Evolutionary conservation across 2,329 filamentous ascomycete species (phyloP).

Genomic region (Fusarium piperis): DNA sequence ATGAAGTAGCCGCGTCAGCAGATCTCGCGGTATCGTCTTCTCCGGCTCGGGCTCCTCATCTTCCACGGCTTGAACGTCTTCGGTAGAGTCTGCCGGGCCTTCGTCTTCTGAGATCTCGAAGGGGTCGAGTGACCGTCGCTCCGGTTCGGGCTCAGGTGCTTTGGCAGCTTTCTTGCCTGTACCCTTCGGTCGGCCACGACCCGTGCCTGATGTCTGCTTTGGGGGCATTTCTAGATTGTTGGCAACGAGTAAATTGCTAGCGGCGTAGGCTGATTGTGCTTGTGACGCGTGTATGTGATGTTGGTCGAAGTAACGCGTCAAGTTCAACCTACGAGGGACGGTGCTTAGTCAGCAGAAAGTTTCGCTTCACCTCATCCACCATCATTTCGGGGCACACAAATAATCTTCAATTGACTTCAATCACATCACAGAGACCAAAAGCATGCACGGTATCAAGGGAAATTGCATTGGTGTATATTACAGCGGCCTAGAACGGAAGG

Average conservation of each 20-base stretch:
- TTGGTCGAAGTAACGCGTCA: not conserved
- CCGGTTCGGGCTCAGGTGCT: constrained; percentile 31
- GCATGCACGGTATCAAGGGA: constrained; percentile 51
- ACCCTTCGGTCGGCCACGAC: constrained; percentile 50
- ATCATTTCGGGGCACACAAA: not conserved
- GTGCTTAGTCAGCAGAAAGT: constrained; percentile 25
- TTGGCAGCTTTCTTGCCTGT: constrained; percentile 37
- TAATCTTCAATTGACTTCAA: not conserved
- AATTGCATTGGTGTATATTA: constrained; percentile 71
- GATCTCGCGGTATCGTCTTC: constrained; percentile 72
- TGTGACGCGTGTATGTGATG: not conserved
- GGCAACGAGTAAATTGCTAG: not conserved
- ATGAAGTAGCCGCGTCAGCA: constrained; percentile 81
- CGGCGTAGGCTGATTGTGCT: not conserved
- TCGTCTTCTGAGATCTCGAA: constrained; percentile 50
- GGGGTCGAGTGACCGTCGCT: constrained; percentile 47
- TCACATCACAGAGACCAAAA: not conserved
- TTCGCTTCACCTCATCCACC: not conserved
- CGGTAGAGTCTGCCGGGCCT: constrained; percentile 22
- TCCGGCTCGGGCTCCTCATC: constrained; percentile 50
- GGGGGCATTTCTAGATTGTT: constrained; percentile 52
- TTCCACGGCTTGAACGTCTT: constrained; percentile 35
- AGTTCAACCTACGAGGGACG: not conserved
- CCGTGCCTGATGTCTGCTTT: constrained; percentile 48
- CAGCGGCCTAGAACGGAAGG: constrained; percentile 64